Conservation (phyloP, 2,329 filamentous ascomycete species). For the Pestalotiopsis sp. region DNA sequence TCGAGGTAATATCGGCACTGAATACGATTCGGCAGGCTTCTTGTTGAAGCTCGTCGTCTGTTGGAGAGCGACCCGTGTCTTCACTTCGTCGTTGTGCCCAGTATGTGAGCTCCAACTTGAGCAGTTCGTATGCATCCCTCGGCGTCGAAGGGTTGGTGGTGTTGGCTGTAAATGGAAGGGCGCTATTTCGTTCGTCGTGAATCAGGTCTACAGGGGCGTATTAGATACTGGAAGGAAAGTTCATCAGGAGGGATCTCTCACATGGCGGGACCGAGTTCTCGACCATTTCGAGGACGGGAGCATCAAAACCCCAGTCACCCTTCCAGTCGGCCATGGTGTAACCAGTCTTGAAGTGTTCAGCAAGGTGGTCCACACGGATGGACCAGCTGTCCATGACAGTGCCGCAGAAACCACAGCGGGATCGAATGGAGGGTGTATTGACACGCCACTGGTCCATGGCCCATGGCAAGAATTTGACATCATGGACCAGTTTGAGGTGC, state of each 20-base stretch:
- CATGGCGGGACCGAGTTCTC: slow-evolving; percentile 70
- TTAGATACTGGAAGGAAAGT: slow-evolving; percentile 39
- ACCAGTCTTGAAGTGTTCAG: slow-evolving; percentile 70
- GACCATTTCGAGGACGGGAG: slow-evolving; percentile 62
- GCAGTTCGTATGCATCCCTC: slow-evolving; percentile 61
- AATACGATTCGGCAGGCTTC: slow-evolving; percentile 63
- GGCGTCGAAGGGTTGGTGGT: slow-evolving; percentile 47
- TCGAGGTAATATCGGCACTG: slow-evolving; percentile 51
- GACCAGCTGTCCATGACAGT: slow-evolving; percentile 65
- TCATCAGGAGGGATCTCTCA: slow-evolving; percentile 44
- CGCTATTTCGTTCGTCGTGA: slow-evolving; percentile 62
- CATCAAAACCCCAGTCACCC: slow-evolving; percentile 70
- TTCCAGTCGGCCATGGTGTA: slow-evolving; percentile 71
- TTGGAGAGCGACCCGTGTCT: slow-evolving; percentile 41
- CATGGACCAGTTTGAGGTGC: slow-evolving; percentile 64
- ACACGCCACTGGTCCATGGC: slow-evolving; percentile 68
- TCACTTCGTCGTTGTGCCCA: slow-evolving; percentile 50
- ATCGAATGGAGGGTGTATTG: slow-evolving; percentile 62
- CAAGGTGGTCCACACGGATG: slow-evolving; percentile 62
- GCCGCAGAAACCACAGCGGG: slow-evolving; percentile 68
- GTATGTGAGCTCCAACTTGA: slow-evolving; percentile 60
- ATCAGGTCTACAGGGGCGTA: slow-evolving; percentile 56
- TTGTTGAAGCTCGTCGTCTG: slow-evolving; percentile 56
- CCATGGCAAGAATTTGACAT: slow-evolving; percentile 63
- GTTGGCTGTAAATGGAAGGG: slow-evolving; percentile 55